A percentile compares a stretch with the other conserved stretches of the same genome.
Conservation (phyloP, 106 monocot genomes). For the Dendrobium nobile region DNA sequence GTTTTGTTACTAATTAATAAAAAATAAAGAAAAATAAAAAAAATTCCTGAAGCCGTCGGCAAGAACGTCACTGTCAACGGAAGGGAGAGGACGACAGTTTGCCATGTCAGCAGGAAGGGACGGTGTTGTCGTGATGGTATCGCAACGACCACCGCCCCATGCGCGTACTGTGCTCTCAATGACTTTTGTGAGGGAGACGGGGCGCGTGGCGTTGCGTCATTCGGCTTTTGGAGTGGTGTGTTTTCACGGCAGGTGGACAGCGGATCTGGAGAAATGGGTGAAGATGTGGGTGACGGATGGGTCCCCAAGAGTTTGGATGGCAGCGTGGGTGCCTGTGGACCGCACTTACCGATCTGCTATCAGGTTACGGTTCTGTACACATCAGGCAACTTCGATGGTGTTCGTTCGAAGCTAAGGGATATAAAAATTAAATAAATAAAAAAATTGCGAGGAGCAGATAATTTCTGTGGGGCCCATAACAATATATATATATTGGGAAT, state of each 20-base stretch:
- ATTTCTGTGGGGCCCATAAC: no score
- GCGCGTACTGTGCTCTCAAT: neutral
- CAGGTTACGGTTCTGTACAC: neutral
- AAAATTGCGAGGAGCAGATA: no score
- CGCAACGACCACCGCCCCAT: slow-evolving; percentile 9
- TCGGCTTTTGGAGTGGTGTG: neutral
- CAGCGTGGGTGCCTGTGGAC: neutral
- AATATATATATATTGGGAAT: no score
- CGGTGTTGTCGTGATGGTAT: neutral
- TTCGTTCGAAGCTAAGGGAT: no score
- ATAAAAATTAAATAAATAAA: no score
- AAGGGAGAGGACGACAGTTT: neutral
- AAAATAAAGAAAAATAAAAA: neutral
- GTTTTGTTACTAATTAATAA: neutral
- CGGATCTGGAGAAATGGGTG: neutral
- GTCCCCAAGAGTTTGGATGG: neutral
- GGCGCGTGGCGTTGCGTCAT: neutral
- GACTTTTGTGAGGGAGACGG: no score
- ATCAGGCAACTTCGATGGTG: neutral
- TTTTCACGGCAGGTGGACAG: neutral
- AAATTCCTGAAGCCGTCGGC: neutral
- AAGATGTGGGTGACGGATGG: neutral
- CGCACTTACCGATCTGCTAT: neutral
- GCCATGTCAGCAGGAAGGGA: neutral
- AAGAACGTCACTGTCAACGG: neutral